These are phyloP conservation scores for Glycine soja DNA, from an alignment of 306 rosid species.

Conservation along the genomic window DNA sequence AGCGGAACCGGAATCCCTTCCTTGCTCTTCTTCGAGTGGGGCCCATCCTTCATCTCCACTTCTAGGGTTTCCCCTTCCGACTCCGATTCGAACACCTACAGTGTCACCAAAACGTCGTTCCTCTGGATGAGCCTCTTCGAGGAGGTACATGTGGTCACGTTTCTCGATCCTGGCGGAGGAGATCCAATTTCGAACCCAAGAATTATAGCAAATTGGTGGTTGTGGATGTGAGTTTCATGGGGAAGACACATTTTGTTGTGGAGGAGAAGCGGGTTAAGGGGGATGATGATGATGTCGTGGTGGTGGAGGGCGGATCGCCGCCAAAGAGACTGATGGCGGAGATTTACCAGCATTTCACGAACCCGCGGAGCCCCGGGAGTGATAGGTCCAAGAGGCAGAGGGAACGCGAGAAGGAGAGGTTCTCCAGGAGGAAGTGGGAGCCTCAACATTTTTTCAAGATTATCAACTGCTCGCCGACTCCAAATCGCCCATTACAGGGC, in stretches of 20 bases:
- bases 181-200: slow-evolving; percentile 2
- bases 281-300: slow-evolving; percentile 58
- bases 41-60: slow-evolving; percentile 63
- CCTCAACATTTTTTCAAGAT: slow-evolving; percentile 95
- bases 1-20: slow-evolving; percentile 65
- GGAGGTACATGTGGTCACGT: slow-evolving; percentile 67
- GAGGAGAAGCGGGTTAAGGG: slow-evolving; percentile 71
- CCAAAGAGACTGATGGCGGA: slow-evolving; percentile 72
- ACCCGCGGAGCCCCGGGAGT: slow-evolving; percentile 75
- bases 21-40: slow-evolving; percentile 89
- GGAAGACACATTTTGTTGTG: slow-evolving; percentile 74
- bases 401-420: slow-evolving; percentile 75
- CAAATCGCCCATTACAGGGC: slow-evolving; percentile 89
- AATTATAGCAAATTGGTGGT: slow-evolving; percentile 61
- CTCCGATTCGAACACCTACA: slow-evolving; percentile 43
- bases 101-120: slow-evolving; percentile 73
- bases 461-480: slow-evolving; percentile 76
- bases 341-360: slow-evolving; percentile 90
- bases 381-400: slow-evolving; percentile 83
- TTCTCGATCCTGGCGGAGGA: slow-evolving; percentile 68
- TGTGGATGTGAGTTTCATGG: slow-evolving; percentile 73
- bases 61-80: slow-evolving; percentile 76
- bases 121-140: slow-evolving; percentile 67
- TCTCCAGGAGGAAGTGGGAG: slow-evolving; percentile 79
- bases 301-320: slow-evolving; percentile 68